phyloP scores from a whole-genome alignment of 495 filamentous ascomycete species.

The Trypethelium eluteriae region DNA sequence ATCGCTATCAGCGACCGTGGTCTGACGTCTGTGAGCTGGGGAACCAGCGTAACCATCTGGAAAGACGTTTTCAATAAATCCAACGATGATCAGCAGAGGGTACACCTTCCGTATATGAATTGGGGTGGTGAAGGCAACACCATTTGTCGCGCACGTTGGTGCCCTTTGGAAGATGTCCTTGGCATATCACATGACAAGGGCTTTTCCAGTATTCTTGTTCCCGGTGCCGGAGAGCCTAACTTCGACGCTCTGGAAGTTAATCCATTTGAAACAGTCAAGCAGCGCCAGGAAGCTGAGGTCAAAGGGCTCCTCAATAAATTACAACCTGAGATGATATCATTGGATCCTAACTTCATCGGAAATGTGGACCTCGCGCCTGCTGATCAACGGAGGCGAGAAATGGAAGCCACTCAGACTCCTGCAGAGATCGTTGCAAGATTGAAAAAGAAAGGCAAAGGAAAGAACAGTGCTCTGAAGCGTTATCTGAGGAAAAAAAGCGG shows the following conservation, averaged over 20 bases:
- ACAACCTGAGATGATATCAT: conserved; percentile 91
- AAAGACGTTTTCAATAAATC: conserved; percentile 72
- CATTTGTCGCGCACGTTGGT: conserved; percentile 80
- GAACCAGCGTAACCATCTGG: conserved; percentile 83
- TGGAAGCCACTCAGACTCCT: conserved; percentile 32
- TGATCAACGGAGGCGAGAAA: conserved; percentile 60
- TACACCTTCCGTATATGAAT: conserved; percentile 82
- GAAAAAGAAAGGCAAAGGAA: conserved; percentile 73
- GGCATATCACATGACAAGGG: conserved; percentile 78
- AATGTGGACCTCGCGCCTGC: conserved; percentile 70
- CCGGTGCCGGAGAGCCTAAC: conserved; percentile 92
- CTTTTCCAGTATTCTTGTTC: conserved; percentile 81
- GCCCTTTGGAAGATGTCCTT: conserved; percentile 87
- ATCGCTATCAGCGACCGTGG: conserved; percentile 81
- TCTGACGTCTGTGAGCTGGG: conserved; percentile 85
- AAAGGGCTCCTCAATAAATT: conserved; percentile 83
- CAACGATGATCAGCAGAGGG: conserved; percentile 59
- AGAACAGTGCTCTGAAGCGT: conserved; percentile 79
- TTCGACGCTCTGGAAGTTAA: conserved; percentile 90
- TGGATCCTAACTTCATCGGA: conserved; percentile 85
- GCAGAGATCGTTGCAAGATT: conserved; percentile 61
- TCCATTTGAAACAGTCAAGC: conserved; percentile 91
- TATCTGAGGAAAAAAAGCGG: conserved; percentile 82
- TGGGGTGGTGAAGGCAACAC: conserved; percentile 82
- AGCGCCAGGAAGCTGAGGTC: conserved; percentile 90